Evolutionary conservation across 331 rosid genomes (phyloP), one percentile per base, ranked within the genome.

Genomic region (Rhamnella rubrinervis): DNA sequence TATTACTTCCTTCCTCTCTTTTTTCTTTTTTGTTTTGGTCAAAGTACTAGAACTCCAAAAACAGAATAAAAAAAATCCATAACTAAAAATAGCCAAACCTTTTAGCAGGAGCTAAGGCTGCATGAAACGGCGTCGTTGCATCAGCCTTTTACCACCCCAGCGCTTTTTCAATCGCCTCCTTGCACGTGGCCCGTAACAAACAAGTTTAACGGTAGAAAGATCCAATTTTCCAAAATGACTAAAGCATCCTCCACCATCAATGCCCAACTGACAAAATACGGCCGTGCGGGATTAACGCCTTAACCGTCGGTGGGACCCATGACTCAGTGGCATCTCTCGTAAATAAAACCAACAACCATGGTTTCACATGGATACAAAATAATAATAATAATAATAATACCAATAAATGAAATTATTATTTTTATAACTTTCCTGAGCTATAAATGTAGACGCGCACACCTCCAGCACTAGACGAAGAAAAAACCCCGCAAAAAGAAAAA

Each of bases 241-340:
- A 44, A 70, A 63, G 35, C 55, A 60, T 75, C 83, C 83, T 51
- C 57, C 15, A 2, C 7, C 47, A 8, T 68, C 18, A 19, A 52
- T 38, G 50, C 53, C 66, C 21, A 60, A 65, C 70, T 10, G 63
- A 63, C 50, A 8, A 37, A 65, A 65, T 77, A 69, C 76, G 81
- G 78, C 63, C 76, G 56, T 63, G 93, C 84, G 75, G 76, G 78
- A 74, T 80, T 75, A 85, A 81, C 83, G 86, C 86, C 85, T 80
- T 78, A 85, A 88, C 85, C 63, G 74, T 40, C 70, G 52, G 66
- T 65, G 84, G 91, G 93, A 10, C 88, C 90, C 79, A 77, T 2
- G 0, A 0, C 2, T 0, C 11, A 75, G 65, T 78, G 85, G 83
- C 78, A 71, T 26, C 6, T 37, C 25, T 21, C 8, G 84, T 79